These are phyloP conservation scores for Rhipidocladum racemiflorum DNA, from an alignment of 176 grass and related monocot species.

Conservation along the genomic window DNA sequence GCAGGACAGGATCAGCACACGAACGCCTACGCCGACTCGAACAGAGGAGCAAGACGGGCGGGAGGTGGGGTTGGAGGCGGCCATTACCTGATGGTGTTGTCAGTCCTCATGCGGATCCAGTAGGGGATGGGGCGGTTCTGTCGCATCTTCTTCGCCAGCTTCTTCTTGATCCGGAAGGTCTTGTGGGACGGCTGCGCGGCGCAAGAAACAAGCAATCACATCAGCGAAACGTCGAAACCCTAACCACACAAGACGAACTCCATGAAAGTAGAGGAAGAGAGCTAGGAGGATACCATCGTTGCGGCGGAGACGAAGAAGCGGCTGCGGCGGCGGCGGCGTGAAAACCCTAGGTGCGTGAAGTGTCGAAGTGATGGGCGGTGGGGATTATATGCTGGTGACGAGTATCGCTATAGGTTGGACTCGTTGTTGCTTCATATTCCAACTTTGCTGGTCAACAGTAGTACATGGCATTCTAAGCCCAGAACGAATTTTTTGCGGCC, in stretches of 20 bases:
- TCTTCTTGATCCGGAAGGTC: slow-evolving; percentile 92
- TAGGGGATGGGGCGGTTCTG: slow-evolving; percentile 97
- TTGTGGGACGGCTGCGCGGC: slow-evolving; percentile 73
- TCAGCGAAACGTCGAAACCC: not conserved
- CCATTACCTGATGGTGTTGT: slow-evolving; percentile 82
- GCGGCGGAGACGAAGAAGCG: slow-evolving; percentile 22
- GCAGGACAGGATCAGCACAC: not conserved
- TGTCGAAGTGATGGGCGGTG: not conserved
- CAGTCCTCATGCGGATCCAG: slow-evolving; percentile 91
- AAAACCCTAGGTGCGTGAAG: slow-evolving; percentile 67
- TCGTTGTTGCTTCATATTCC: not conserved
- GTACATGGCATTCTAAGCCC: not conserved
- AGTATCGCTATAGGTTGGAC: not conserved
- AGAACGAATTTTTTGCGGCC: not conserved
- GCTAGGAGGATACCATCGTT: slow-evolving; percentile 43
- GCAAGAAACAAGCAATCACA: not conserved
- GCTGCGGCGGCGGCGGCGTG: slow-evolving; percentile 19
- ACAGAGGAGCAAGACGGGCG: not conserved
- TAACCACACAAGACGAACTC: not conserved
- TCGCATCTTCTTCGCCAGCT: slow-evolving; percentile 91
- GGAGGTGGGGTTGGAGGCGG: not conserved
- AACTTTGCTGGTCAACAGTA: not conserved
- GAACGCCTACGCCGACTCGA: not conserved
- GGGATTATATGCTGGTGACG: slow-evolving; percentile 37
- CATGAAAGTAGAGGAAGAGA: not conserved